phyloP scores from a whole-genome alignment of 768 basidiomycete species.

The Kondoa subrosea region DNA sequence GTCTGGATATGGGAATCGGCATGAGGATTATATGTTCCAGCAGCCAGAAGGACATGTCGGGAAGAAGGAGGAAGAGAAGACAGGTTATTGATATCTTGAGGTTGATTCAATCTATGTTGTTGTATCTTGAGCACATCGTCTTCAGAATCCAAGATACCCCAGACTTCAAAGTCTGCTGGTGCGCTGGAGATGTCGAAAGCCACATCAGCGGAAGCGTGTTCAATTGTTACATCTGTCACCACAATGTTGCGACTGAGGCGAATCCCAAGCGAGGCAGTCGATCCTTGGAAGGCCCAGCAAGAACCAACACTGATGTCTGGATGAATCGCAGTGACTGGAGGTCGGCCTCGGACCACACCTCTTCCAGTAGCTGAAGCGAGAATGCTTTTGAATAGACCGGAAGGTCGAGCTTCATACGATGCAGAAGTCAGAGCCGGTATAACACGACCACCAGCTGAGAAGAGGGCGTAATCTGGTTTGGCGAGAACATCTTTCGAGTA shows the following conservation, averaged over 20 bases:
- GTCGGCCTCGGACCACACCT: conserved; percentile 49
- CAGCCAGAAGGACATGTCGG: conserved; percentile 45
- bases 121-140: conserved; percentile 51
- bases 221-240: conserved; percentile 56
- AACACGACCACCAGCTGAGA: conserved; percentile 60
- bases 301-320: conserved; percentile 64
- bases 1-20: conserved; percentile 53
- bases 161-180: conserved; percentile 73
- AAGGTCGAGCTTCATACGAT: conserved; percentile 47
- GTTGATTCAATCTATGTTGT: conserved; percentile 9
- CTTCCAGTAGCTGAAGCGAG: conserved; percentile 45
- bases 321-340: conserved; percentile 74
- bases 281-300: conserved; percentile 83
- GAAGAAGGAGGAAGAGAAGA: conserved; percentile 20
- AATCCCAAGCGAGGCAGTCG: conserved; percentile 65
- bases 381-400: conserved; percentile 35
- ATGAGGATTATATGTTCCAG: conserved; percentile 47
- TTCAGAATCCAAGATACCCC: conserved; percentile 67
- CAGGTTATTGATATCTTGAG: conserved; percentile 11
- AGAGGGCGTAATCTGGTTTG: conserved; percentile 67
- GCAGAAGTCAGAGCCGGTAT: conserved; percentile 67
- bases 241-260: conserved; percentile 48
- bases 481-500: conserved; percentile 64
- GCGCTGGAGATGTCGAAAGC: conserved; percentile 60
- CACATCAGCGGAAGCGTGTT: conserved; percentile 69